Conservation (phyloP, 805 yeast species). For the Nakazawaea anatomiae region DNA sequence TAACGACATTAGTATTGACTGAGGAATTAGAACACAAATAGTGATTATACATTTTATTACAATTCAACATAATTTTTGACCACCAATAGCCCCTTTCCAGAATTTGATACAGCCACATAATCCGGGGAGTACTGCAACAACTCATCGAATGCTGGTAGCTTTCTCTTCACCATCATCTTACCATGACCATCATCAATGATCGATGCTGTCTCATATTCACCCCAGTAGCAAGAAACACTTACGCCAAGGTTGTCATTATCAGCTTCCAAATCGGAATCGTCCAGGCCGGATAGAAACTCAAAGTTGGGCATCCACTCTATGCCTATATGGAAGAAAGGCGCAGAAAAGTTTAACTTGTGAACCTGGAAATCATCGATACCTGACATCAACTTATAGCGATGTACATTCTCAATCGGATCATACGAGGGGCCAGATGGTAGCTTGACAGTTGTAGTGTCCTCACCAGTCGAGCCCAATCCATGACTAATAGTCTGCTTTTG, state of each 20-base stretch:
- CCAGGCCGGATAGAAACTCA: slow-evolving; percentile 28
- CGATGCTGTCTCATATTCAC: slow-evolving; percentile 52
- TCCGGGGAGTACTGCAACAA: slow-evolving; percentile 61
- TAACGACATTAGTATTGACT: too few species aligned
- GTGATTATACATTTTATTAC: slow-evolving; percentile 13
- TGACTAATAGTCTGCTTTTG: not conserved
- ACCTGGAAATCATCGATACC: slow-evolving; percentile 65
- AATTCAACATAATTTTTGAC: slow-evolving; percentile 44
- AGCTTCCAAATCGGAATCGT: slow-evolving; percentile 31
- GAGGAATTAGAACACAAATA: not conserved
- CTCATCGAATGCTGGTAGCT: slow-evolving; percentile 70
- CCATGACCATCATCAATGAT: slow-evolving; percentile 35
- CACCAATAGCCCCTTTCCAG: slow-evolving; percentile 62
- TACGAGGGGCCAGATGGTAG: slow-evolving; percentile 42
- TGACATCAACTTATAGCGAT: slow-evolving; percentile 41
- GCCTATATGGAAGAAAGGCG: slow-evolving; percentile 48
- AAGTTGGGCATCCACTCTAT: slow-evolving; percentile 67
- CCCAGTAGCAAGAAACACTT: slow-evolving; percentile 68
- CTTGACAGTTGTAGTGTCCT: slow-evolving; percentile 2
- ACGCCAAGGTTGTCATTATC: slow-evolving; percentile 44
- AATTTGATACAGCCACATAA: slow-evolving; percentile 59
- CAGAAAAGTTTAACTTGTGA: slow-evolving; percentile 60
- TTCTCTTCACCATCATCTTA: slow-evolving; percentile 23
- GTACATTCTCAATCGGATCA: slow-evolving; percentile 24
- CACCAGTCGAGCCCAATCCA: not conserved